A percentile compares a stretch with the other conserved stretches of the same genome.
These are phyloP conservation scores for Pelagophyceae sp. DNA, from an alignment of 352 stramenopile genomes.

Conservation along the genomic window DNA sequence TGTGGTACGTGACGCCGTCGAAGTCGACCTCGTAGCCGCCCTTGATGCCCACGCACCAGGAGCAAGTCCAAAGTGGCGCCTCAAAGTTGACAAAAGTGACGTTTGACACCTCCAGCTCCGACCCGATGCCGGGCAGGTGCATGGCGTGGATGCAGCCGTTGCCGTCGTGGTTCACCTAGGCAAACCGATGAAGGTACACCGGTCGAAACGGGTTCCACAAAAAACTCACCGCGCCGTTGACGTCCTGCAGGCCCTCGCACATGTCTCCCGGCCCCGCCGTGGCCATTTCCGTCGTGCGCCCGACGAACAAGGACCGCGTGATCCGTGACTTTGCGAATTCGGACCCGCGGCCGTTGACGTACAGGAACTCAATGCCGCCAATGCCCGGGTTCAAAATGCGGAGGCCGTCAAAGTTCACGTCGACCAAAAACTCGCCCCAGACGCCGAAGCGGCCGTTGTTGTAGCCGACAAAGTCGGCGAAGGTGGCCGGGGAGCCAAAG, in stretches of 20 bases:
- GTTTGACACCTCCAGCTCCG: constrained; percentile 21
- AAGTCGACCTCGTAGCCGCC: constrained; percentile 28
- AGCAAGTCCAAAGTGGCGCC: constrained; percentile 24
- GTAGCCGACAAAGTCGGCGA: constrained; percentile 23
- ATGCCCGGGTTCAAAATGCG: constrained; percentile 28
- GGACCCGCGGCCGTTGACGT: constrained; percentile 26
- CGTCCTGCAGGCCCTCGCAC: constrained; percentile 24
- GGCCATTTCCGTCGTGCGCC: constrained; percentile 17
- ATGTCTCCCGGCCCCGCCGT: constrained; percentile 11
- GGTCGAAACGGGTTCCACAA: too few species aligned
- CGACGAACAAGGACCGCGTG: constrained; percentile 20
- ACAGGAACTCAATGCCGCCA: constrained; percentile 25
- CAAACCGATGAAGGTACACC: too few species aligned
- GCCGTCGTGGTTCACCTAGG: neutral
- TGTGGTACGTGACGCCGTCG: constrained; percentile 17
- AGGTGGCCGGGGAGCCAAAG: constrained; percentile 7
- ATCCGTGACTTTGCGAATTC: constrained; percentile 20
- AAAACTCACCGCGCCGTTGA: constrained; percentile 17
- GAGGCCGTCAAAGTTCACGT: constrained; percentile 26
- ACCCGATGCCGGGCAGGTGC: constrained; percentile 24
- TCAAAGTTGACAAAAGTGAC: constrained; percentile 26
- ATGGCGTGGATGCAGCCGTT: constrained; percentile 23
- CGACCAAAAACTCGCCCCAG: constrained; percentile 30
- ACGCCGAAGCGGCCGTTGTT: constrained; percentile 28
- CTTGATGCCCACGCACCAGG: constrained; percentile 25